These are phyloP conservation scores for Pulicaria dysenterica DNA, from an alignment of 129 eudicot genomes.

Conservation along the genomic window DNA sequence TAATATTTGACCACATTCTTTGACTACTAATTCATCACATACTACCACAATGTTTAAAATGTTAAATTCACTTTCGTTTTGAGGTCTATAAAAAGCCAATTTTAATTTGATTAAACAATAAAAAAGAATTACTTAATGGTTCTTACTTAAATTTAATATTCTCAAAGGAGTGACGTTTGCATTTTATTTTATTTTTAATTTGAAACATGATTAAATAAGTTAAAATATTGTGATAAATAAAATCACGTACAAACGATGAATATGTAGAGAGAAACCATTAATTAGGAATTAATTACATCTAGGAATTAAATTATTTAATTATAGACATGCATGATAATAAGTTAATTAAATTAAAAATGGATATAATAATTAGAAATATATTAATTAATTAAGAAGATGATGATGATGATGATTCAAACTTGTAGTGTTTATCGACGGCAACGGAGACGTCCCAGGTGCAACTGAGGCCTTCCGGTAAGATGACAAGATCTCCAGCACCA, in stretches of 20 bases:
- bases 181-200: constrained; percentile 3
- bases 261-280: constrained; percentile 18
- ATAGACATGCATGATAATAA: constrained; percentile 8
- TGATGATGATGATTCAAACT: constrained; percentile 72
- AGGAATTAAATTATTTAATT: constrained; percentile 22
- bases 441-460: constrained; percentile 97
- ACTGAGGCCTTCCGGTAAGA: constrained; percentile 82
- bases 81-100: neutral
- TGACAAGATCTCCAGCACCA: constrained; percentile 91
- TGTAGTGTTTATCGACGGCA: constrained; percentile 90
- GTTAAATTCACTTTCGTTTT: neutral
- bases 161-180: too few relatives aligned
- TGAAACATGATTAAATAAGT: constrained; percentile 13
- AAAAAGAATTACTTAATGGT: neutral
- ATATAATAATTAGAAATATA: constrained; percentile 2
- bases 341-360: neutral
- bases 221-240: neutral
- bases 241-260: constrained; percentile 6
- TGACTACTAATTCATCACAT: constrained; percentile 28
- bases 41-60: constrained; percentile 7
- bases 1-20: constrained; percentile 28
- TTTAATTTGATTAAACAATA: neutral
- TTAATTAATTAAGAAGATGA: constrained; percentile 32
- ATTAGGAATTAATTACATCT: constrained; percentile 42
- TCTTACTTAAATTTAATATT: too few relatives aligned